Base-by-base conservation (phyloP, 2,329 filamentous ascomycete species). In the Colletotrichum scovillei region DNA sequence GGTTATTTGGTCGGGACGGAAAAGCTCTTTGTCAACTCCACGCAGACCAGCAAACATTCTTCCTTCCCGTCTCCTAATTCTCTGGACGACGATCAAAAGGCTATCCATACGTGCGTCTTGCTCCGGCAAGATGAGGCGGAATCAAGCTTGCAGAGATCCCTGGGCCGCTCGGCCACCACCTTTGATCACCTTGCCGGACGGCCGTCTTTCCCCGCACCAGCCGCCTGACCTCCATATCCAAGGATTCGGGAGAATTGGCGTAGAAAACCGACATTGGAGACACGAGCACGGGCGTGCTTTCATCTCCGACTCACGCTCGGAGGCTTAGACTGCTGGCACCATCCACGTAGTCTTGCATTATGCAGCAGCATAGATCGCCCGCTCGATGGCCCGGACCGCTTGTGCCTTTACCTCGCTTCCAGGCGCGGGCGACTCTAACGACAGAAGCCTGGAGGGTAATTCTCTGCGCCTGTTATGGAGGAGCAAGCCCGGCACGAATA, bases 1-100 rank as follows among this genome's bases (percentile, higher is more conserved):
- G 16, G n/a, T 67, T 49, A 60, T 66, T 70, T 70, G 67, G 42
- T 55, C 35, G 26, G 32, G 53, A 55, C 55, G 30, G 55, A 30
- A 22, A 7, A 42, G 32, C 46, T 35, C 22, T 24, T 38, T 14
- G 6, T 56, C 42, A 28, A 63, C n/a, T 6, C 14, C 26, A 6
- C 26, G 14, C 46, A 52, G 60, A 22, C 28, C 26, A 24, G 14
- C 35, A 60, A 46, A 60, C 22, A 5, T 60, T 60, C 32, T 60
- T 49, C 38, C 59, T 55, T 26, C 24, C 22, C 52, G n/a, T 26
- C 52, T 55, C 24, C 22, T 24, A 9, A 24, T 26, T 55, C 52
- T 26, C 52, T 55, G 52, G 52, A 55, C 52, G 52, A 55, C n/a
- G 24, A 26, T 6, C n/a, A 16, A 7, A 22, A n/a, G 38, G 16